Conservation (phyloP, 352 stramenopile species). For the Globisporangium irregulare region DNA sequence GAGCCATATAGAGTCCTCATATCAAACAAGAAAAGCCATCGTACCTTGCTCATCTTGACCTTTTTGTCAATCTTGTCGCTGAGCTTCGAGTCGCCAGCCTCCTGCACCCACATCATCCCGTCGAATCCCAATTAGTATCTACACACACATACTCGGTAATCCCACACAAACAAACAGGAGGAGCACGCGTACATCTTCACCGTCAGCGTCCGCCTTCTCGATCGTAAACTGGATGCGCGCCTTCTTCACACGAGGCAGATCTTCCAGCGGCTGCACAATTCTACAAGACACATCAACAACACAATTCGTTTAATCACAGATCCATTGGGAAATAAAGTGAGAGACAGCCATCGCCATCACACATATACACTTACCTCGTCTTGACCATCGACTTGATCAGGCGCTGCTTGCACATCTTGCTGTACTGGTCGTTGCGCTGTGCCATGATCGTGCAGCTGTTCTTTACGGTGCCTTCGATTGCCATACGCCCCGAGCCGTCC, state of each 20-base stretch:
- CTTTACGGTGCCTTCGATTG: constrained; percentile 84
- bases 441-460: constrained; percentile 86
- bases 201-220: constrained; percentile 66
- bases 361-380: constrained; percentile 34
- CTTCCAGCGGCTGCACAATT: constrained; percentile 73
- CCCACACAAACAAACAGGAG: neutral
- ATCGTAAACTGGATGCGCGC: constrained; percentile 82
- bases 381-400: constrained; percentile 88
- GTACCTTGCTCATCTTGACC: constrained; percentile 89
- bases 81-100: constrained; percentile 50
- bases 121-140: constrained; percentile 3
- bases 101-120: constrained; percentile 21
- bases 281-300: constrained; percentile 19
- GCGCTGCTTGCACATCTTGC: constrained; percentile 78
- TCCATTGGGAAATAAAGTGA: neutral
- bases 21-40: neutral
- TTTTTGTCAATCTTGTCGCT: constrained; percentile 79
- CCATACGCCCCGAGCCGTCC: constrained; percentile 83
- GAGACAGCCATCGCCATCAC: neutral
- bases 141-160: neutral
- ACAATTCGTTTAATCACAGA: neutral
- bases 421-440: constrained; percentile 83
- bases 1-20: neutral
- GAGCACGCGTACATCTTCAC: constrained; percentile 47
- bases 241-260: constrained; percentile 75